Base-by-base conservation (phyloP, 768 basidiomycete genomes). In the Suillus weaverae region DNA sequence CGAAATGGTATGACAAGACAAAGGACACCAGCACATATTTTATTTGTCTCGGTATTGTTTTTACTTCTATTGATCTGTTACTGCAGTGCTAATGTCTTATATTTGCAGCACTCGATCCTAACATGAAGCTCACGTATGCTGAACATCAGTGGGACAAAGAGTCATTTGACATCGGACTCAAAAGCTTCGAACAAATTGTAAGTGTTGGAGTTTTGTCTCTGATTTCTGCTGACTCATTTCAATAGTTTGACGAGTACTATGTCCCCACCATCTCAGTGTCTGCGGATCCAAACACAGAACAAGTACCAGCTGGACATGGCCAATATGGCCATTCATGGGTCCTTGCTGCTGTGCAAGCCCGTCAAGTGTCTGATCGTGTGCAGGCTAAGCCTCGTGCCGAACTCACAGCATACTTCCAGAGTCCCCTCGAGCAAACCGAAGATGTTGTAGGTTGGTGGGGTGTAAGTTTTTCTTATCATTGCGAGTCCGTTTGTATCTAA, bases 1-100 rank as follows among this genome's bases (percentile, higher is more conserved):
- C n/a, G 33, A 69, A 69, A 46, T 68, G 67, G 62, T 44, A 68
- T 64, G 50, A 38, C 55, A 32, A 63, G 60, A 46, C n/a, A 13
- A 36, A 41, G 22, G 13, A 10, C 11, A 59, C 35, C 18, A 8
- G 22, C 5, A 6, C 11, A 36, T 41, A 22, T 20, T 36, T 59
- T 59, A 26, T 36, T 44, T 44, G n/a, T 11, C n/a, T 44, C 4
- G 39, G 39, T 39, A 39, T 39, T 26, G 39, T 39, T 39, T 5
- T 14, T 39, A 39, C 55, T 38, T 20, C 32, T 18, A 26, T 26
- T 26, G 26, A 26, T 38, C 38, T 5, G 4, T 33, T 33, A 38
- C 11, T 3, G 18, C 6, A n/a, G 11, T 56, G 14, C 55, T 33
- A 7, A 20, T 32, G 32, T 3, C 3, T 39, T 39, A 39, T 5